Conservation (phyloP, 495 filamentous ascomycete genomes). For the Astrocystis sublimbata region DNA sequence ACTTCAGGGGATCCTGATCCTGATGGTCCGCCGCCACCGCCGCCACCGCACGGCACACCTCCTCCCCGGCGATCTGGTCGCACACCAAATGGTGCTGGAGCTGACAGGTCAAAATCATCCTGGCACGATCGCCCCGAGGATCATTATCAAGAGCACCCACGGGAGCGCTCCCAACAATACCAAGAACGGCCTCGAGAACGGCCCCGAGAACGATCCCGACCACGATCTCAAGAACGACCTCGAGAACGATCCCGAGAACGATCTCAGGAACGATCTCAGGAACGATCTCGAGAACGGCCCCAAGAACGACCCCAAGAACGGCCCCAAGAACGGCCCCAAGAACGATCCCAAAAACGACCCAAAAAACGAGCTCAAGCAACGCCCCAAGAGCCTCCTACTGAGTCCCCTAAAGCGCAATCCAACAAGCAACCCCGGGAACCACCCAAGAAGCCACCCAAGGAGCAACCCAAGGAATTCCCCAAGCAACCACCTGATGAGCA, state of each 20-base stretch:
- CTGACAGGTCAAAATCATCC: slow-evolving; percentile 39
- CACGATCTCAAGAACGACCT: slow-evolving; percentile 9
- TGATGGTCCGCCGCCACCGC: slow-evolving; percentile 38
- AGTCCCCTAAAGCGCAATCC: too few species aligned
- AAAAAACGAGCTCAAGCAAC: too few species aligned
- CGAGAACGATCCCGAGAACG: slow-evolving; percentile 13
- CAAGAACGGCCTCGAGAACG: background rate
- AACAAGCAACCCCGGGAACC: too few species aligned
- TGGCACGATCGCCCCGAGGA: slow-evolving; percentile 45
- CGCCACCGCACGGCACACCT: slow-evolving; percentile 38
- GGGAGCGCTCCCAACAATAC: background rate
- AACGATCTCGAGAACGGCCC: background rate
- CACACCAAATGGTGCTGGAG: slow-evolving; percentile 28
- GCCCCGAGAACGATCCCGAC: background rate
- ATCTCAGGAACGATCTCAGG: slow-evolving; percentile 10
- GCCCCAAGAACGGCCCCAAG: background rate
- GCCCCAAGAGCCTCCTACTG: too few species aligned
- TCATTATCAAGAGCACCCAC: slow-evolving; percentile 10
- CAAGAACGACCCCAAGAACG: background rate
- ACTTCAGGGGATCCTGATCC: slow-evolving; percentile 30
- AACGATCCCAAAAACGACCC: slow-evolving; percentile 9
- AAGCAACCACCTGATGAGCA: too few species aligned
- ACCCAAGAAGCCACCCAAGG: too few species aligned
- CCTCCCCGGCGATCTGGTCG: slow-evolving; percentile 41
- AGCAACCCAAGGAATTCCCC: too few species aligned